phyloP scores from a whole-genome alignment of 2,329 filamentous ascomycete species.

The Cercospora beticola region DNA sequence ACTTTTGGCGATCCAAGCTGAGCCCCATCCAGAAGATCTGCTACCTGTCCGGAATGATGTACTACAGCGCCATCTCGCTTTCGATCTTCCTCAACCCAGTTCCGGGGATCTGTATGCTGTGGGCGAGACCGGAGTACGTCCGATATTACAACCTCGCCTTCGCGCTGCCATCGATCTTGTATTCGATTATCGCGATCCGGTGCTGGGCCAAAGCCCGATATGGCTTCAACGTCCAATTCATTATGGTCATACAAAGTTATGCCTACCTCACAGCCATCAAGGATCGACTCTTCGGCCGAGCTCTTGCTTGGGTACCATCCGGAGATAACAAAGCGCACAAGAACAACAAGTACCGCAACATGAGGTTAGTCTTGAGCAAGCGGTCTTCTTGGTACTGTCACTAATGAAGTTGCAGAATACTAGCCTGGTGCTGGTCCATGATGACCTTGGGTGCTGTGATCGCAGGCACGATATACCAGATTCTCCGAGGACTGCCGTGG shows the following conservation, averaged over 20 bases:
- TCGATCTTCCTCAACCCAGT: conserved; percentile 45
- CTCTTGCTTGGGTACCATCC: conserved; percentile 44
- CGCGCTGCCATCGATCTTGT: conserved; percentile 44
- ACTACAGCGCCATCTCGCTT: conserved; percentile 45
- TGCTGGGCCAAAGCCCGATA: conserved; percentile 45
- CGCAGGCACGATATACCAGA: conserved; percentile 39
- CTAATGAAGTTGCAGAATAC: conserved; percentile 24
- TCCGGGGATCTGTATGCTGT: conserved; percentile 44
- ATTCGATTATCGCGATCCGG: conserved; percentile 43
- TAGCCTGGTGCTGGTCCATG: conserved; percentile 43
- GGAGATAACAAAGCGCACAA: conserved; percentile 45
- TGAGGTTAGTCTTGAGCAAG: conserved; percentile 33
- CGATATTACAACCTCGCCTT: conserved; percentile 49
- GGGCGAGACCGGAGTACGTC: conserved; percentile 44
- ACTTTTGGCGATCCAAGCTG: conserved; percentile 44
- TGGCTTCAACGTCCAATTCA: conserved; percentile 47
- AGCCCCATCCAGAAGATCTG: conserved; percentile 45
- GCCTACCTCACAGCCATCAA: conserved; percentile 48
- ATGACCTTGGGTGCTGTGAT: conserved; percentile 39
- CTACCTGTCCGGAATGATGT: conserved; percentile 45
- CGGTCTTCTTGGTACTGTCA: background rate
- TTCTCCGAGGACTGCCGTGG: conserved; percentile 41
- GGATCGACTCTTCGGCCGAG: conserved; percentile 43
- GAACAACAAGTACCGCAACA: conserved; percentile 47
- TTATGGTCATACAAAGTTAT: conserved; percentile 46